Percentiles rank a stretch among this genome's conserved stretches.
Evolutionary conservation across 352 stramenopile species (phyloP).

Genomic region (Globisporangium middletonii): DNA sequence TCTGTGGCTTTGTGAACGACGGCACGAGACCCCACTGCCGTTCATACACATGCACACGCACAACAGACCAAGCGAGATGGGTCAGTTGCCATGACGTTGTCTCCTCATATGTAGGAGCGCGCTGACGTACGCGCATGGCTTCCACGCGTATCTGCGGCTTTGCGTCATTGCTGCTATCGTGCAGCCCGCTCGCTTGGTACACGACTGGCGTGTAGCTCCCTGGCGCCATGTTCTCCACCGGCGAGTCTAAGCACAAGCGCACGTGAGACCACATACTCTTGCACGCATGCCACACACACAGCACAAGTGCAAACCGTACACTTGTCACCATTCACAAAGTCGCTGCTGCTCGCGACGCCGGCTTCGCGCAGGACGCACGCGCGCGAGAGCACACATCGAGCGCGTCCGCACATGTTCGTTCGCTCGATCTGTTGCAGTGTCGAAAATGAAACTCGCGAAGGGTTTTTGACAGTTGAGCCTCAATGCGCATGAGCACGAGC

Average conservation of each 20-base stretch:
- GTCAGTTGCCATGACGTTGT: not conserved
- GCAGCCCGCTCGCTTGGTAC: constrained; percentile 13
- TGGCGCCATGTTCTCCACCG: constrained; percentile 76
- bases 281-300: not conserved
- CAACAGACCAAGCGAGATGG: not conserved
- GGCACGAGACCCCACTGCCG: constrained; percentile 73
- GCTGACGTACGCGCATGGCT: constrained; percentile 51
- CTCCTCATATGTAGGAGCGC: not conserved
- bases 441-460: not conserved
- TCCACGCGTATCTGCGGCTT: constrained; percentile 29
- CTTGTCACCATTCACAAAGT: constrained; percentile 70
- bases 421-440: not conserved
- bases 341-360: constrained; percentile 25
- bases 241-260: constrained; percentile 33
- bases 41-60: not conserved
- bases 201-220: constrained; percentile 61
- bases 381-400: constrained; percentile 51
- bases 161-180: not conserved
- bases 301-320: constrained; percentile 29
- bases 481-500: not conserved
- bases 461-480: not conserved
- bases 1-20: constrained; percentile 72
- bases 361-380: constrained; percentile 45
- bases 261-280: not conserved
- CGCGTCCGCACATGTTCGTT: constrained; percentile 59